Conservation (phyloP, 2,329 filamentous ascomycete genomes). For the Cercospora sp. region DNA sequence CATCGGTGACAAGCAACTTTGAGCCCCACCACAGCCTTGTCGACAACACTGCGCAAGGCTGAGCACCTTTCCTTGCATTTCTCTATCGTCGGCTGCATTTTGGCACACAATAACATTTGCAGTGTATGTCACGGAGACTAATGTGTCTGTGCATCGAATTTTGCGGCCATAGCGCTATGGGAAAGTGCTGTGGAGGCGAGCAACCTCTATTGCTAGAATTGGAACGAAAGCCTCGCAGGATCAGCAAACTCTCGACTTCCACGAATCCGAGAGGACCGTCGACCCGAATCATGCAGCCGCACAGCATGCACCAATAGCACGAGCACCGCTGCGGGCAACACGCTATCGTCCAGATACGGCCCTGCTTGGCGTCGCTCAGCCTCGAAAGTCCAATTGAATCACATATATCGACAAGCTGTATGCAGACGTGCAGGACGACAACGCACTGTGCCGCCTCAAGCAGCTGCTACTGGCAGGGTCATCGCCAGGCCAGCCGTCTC, state of each 20-base stretch:
- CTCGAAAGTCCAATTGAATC: background rate
- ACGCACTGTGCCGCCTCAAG: background rate
- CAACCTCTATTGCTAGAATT: background rate
- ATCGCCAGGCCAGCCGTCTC: background rate
- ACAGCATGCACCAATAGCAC: background rate
- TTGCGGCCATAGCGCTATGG: background rate
- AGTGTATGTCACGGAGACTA: background rate
- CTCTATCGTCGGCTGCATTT: background rate
- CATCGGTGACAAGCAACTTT: background rate
- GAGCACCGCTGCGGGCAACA: background rate
- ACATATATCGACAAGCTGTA: background rate
- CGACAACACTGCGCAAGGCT: background rate
- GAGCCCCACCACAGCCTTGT: background rate
- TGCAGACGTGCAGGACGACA: conserved; percentile 2
- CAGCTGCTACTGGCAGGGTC: conserved; percentile 3
- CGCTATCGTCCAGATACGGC: background rate
- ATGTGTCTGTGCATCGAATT: background rate
- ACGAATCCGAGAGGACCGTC: background rate
- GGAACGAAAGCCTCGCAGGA: background rate
- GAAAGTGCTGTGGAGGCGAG: background rate
- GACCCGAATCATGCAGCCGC: background rate
- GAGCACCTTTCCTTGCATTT: background rate
- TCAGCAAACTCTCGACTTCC: background rate
- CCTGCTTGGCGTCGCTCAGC: background rate
- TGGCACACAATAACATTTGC: background rate